These are phyloP conservation scores for Podaxis sp. DNA, from an alignment of 768 basidiomycete genomes.

Conservation along the genomic window DNA sequence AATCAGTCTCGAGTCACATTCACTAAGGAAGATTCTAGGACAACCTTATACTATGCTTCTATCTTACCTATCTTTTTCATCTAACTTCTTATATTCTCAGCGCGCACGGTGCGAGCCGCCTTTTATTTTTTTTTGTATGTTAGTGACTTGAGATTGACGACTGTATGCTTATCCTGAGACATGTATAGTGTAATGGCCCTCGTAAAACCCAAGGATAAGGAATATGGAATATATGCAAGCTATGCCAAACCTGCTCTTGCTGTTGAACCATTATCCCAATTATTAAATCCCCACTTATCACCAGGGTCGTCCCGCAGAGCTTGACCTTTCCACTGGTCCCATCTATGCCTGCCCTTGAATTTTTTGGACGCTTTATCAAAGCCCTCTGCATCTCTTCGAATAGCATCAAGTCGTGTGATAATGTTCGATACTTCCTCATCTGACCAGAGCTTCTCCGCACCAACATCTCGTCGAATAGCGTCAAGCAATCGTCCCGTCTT, in stretches of 20 bases:
- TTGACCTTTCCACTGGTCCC: conserved; percentile 51
- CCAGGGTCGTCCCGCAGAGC: conserved; percentile 27
- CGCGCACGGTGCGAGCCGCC: neutral
- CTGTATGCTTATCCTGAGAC: neutral
- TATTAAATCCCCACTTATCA: conserved; percentile 50
- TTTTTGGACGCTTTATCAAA: conserved; percentile 8
- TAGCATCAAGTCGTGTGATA: conserved; percentile 13
- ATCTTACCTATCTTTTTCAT: neutral
- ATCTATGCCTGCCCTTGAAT: conserved; percentile 16
- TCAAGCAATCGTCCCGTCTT: conserved; percentile 65
- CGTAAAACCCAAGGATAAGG: neutral
- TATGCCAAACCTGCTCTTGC: conserved; percentile 9
- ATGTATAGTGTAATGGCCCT: neutral
- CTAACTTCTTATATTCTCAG: neutral
- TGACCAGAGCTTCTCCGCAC: conserved; percentile 50
- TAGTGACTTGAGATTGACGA: conserved; percentile 4
- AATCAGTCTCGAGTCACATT: neutral
- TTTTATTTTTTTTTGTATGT: neutral
- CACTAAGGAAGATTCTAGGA: neutral
- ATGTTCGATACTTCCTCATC: conserved; percentile 46
- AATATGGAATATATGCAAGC: neutral
- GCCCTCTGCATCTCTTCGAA: conserved; percentile 3
- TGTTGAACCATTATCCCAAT: conserved; percentile 15
- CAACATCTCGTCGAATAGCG: conserved; percentile 61
- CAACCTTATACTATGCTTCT: neutral